Evolutionary conservation across 176 grass and related monocot species (phyloP).

Genomic region (Dactylis glomerata): DNA sequence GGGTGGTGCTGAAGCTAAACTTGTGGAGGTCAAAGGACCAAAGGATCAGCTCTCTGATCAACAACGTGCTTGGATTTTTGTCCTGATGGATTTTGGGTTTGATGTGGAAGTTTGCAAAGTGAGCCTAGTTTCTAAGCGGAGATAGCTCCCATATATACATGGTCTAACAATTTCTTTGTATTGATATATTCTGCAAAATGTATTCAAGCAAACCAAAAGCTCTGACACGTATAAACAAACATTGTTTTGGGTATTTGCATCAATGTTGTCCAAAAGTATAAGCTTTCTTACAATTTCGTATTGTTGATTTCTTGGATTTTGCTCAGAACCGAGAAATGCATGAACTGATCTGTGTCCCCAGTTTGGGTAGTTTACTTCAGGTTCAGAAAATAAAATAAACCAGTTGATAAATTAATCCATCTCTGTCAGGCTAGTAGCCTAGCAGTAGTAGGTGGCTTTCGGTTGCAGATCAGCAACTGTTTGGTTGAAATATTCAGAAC

Average conservation of each 20-base stretch:
- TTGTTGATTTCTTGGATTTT: not conserved
- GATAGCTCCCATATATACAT: slow-evolving; percentile 5
- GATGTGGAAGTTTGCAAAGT: slow-evolving; percentile 92
- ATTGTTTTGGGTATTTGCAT: not conserved
- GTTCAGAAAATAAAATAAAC: not conserved
- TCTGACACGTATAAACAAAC: slow-evolving; percentile 7
- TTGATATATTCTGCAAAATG: not conserved
- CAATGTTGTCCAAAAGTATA: not conserved
- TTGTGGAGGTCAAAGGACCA: slow-evolving; percentile 93
- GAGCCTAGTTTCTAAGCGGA: slow-evolving; percentile 31
- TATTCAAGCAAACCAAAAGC: slow-evolving; percentile 6
- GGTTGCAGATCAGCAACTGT: not conserved
- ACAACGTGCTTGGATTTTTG: slow-evolving; percentile 82
- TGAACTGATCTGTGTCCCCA: not conserved
- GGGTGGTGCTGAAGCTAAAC: slow-evolving; percentile 61
- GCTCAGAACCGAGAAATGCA: not conserved
- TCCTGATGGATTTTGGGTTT: slow-evolving; percentile 73
- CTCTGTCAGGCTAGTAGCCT: not conserved
- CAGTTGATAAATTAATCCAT: not conserved
- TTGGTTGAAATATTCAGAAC: not conserved
- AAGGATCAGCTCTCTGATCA: slow-evolving; percentile 84
- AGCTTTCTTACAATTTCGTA: not conserved
- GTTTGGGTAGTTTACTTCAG: not conserved
- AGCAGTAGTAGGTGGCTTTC: no score
- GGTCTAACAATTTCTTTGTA: slow-evolving; percentile 19